Evolutionary conservation across 2,329 filamentous ascomycete species (phyloP), one percentile per base, ranked within the genome.

Genomic region (Talaromyces sp.): DNA sequence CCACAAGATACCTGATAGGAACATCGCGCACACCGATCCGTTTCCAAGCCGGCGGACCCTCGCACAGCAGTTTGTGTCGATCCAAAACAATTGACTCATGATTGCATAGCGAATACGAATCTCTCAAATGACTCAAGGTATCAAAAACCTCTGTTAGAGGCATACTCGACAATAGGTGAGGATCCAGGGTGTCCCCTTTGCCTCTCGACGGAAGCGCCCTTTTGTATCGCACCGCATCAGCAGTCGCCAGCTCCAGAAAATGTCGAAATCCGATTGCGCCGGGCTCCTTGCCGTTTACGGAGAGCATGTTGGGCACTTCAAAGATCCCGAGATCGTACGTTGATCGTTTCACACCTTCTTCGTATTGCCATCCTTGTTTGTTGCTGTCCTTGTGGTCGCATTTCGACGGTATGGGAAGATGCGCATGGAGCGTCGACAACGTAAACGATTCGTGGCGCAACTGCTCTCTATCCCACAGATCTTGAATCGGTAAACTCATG

Each of bases 301-400:
- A 77, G 3, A 82, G 73, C 82, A 84, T 83, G 64, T 81, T 83
- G 0, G 82, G 82, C 1, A 82, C 73, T 68, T 84, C 81, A 59
- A 79, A 81, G 13, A 81, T 74, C 2, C 79, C 79, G 2, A 81
- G 68, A 49, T 81, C 79, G 63, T 81, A 81, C 2, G 77, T 75
- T 3, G 79, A 75, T 61, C 77, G 70, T 67, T 73, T 80, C 13
- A 68, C 67, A 3, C 71, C 70, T 39, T 70, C 71, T 19, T 60
- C 58, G 37, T 63, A 49, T 39, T 66, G 31, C 33, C 8, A 68
- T 68, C 22, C 68, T 68, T 62, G 37, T 66, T 69, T 72, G 70
- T 69, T 66, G 27, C 67, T 66, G 35, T 41, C 27, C 1, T 27
- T 22, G 3, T 10, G 72, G 70, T 2, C 73, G 70, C 1, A 71